phyloP scores from a whole-genome alignment of 179 eudicot species.

The Vitellaria paradoxa region DNA sequence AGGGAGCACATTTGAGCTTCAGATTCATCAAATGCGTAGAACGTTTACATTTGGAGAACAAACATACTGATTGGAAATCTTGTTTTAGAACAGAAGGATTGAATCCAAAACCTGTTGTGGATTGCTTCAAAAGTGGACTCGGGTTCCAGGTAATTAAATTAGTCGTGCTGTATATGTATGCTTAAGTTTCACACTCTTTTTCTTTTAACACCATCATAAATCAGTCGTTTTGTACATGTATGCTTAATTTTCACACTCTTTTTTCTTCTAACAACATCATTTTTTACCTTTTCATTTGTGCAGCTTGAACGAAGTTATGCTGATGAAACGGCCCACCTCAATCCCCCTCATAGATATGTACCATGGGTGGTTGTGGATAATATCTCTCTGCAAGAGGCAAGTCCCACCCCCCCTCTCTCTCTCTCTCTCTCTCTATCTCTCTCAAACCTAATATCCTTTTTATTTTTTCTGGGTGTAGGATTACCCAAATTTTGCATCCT shows the following conservation, averaged over 20 bases:
- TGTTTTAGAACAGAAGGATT: constrained; percentile 46
- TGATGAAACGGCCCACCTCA: constrained; percentile 54
- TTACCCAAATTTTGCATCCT: constrained; percentile 46
- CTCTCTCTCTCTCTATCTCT: neutral
- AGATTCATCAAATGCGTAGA: constrained; percentile 67
- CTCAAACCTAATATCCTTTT: neutral
- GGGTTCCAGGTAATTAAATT: constrained; percentile 41
- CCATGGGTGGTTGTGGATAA: constrained; percentile 82
- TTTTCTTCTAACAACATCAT: no score
- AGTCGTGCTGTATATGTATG: no score
- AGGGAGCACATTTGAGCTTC: constrained; percentile 53
- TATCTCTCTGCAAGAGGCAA: constrained; percentile 56
- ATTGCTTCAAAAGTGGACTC: constrained; percentile 60
- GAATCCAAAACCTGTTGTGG: constrained; percentile 37
- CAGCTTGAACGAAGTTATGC: constrained; percentile 66
- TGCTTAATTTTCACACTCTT: no score
- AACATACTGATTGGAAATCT: constrained; percentile 57
- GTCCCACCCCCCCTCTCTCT: neutral
- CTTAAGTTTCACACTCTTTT: no score
- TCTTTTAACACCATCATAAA: no score
- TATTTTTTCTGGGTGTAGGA: constrained; percentile 44
- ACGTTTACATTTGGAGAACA: constrained; percentile 41
- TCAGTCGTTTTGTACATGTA: no score
- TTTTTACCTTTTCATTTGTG: neutral
- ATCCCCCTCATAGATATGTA: constrained; percentile 68